Base-by-base conservation (phyloP, 208 protist genomes). In the Trypanosoma melophagium region DNA sequence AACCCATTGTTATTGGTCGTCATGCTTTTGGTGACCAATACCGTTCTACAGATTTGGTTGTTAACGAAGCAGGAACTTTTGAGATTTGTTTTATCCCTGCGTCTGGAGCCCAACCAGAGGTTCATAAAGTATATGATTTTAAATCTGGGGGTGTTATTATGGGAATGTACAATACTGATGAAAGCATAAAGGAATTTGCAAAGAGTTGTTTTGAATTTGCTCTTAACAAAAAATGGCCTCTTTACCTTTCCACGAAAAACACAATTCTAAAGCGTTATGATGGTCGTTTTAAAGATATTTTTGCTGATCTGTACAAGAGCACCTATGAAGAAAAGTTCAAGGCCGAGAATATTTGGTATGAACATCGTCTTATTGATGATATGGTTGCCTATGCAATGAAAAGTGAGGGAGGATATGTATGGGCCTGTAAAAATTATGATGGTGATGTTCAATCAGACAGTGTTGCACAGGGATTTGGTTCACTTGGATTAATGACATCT, bases 401-500 rank as follows among this genome's bases (percentile, higher is more conserved):
- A 55, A 69, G 54, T 53, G 56, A 76, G 22, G 79, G 79, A 47
- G 79, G 90, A 49, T 97, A 96, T 65, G 86, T 97, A 16, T 97
- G 94, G 94, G 95, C 95, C 3, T 97, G 93, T 73, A 97, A 97
- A 76, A 98, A 98, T 76, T 97, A 97, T 67, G 95, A 98, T 69
- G 95, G 95, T 28, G 95, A 98, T 74, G 95, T 98, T 0, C 94
- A 97, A 79, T 93, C 83, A 0, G 94, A 98, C 64, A 89, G 75
- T 31, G 83, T 96, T 22, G 92, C 90, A 8, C 78, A 96, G 77
- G 90, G 93, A 42, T 97, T 76, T 58, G 94, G 94, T 47, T 96
- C 88, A 12, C 79, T 97, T 3, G 94, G 94, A 62, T 56, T 98
- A 2, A 98, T 98, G 94, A 98, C 94, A 9, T 92, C 80, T 19